Conservation (phyloP, 2,329 filamentous ascomycete species). For the Trichophaea hybrida region DNA sequence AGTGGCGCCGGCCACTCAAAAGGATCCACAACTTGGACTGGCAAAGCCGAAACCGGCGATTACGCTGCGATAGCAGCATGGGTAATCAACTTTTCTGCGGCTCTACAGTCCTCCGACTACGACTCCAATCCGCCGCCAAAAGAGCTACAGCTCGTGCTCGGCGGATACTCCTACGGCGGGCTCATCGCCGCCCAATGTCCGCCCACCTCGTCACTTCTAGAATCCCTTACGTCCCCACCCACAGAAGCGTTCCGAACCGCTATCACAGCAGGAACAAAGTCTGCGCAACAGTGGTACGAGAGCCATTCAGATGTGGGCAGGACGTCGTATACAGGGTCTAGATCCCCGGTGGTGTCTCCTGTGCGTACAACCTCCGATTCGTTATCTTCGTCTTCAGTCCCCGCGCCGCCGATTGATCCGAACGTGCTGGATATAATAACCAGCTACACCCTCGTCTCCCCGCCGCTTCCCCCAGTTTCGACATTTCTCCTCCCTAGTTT, state of each 20-base stretch:
- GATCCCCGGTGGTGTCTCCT: not conserved
- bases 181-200: slow-evolving; percentile 64
- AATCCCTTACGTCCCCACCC: slow-evolving; percentile 31
- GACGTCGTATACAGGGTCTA: slow-evolving; percentile 30
- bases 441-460: slow-evolving; percentile 51
- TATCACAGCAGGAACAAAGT: slow-evolving; percentile 16
- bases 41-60: slow-evolving; percentile 63
- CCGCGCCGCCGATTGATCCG: not conserved
- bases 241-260: slow-evolving; percentile 30
- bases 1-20: slow-evolving; percentile 61
- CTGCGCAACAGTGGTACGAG: slow-evolving; percentile 18
- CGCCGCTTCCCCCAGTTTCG: slow-evolving; percentile 34
- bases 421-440: not conserved
- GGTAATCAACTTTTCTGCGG: slow-evolving; percentile 43
- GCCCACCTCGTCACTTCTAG: slow-evolving; percentile 31
- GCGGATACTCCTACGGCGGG: slow-evolving; percentile 83
- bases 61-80: slow-evolving; percentile 75
- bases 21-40: slow-evolving; percentile 76
- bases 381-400: not conserved
- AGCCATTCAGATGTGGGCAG: slow-evolving; percentile 21
- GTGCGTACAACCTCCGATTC: not conserved
- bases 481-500: slow-evolving; percentile 2
- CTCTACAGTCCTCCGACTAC: not conserved
- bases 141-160: slow-evolving; percentile 41
- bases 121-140: not conserved